Percentiles rank a stretch among this genome's conserved stretches.
Conservation (phyloP, 1,284 basidiomycete species). For the Malassezia pachydermatis region DNA sequence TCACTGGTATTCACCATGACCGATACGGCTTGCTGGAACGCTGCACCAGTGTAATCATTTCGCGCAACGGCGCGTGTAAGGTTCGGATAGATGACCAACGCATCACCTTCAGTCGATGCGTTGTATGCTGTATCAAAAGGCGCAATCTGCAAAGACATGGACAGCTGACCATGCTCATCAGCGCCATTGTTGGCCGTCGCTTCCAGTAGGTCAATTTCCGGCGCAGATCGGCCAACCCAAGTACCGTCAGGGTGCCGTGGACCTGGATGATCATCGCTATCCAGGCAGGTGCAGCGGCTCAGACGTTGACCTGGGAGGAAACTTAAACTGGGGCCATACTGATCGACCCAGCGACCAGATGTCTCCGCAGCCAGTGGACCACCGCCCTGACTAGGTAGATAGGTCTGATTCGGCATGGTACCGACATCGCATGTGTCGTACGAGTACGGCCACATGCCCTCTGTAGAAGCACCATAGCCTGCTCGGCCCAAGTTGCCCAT, state of each 20-base stretch:
- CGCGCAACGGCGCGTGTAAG: neutral
- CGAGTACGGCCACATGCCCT: slow-evolving; percentile 45
- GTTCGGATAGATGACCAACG: slow-evolving; percentile 7
- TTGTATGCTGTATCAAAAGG: slow-evolving; percentile 47
- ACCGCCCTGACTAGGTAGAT: slow-evolving; percentile 22
- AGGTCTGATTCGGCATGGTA: slow-evolving; percentile 40
- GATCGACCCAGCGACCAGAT: slow-evolving; percentile 28
- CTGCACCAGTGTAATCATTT: slow-evolving; percentile 37
- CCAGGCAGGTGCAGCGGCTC: slow-evolving; percentile 36
- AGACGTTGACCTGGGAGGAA: slow-evolving; percentile 40
- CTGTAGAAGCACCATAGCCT: slow-evolving; percentile 66
- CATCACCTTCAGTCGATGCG: slow-evolving; percentile 27
- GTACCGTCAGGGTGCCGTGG: slow-evolving; percentile 31
- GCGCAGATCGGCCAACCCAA: slow-evolving; percentile 57
- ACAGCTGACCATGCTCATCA: slow-evolving; percentile 26
- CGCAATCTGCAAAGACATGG: slow-evolving; percentile 38
- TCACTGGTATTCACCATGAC: slow-evolving; percentile 33
- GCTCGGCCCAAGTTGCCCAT: slow-evolving; percentile 59
- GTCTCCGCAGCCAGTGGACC: slow-evolving; percentile 38
- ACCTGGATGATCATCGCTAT: slow-evolving; percentile 39
- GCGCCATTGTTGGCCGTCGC: slow-evolving; percentile 49
- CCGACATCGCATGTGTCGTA: slow-evolving; percentile 50
- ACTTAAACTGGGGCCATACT: slow-evolving; percentile 31
- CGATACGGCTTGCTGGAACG: slow-evolving; percentile 44
- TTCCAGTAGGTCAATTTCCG: slow-evolving; percentile 75